Percentiles rank a stretch among this genome's conserved stretches.
These are phyloP conservation scores for Pleurotus citrinopileatus DNA, from an alignment of 768 basidiomycete genomes.

Conservation along the genomic window DNA sequence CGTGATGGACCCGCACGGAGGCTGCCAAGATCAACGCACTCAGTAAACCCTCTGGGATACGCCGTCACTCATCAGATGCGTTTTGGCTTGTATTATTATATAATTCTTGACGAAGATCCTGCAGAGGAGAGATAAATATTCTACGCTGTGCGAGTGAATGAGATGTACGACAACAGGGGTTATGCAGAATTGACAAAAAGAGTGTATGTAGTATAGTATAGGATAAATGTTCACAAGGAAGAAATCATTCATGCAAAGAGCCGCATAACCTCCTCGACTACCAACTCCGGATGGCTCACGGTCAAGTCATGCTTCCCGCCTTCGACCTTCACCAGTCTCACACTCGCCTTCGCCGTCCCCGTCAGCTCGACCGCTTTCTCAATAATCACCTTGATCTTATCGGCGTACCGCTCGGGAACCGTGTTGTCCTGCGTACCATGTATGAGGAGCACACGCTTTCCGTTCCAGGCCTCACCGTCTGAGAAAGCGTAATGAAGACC, in stretches of 20 bases:
- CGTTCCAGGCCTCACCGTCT: conserved; percentile 42
- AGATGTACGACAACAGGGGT: too few species aligned
- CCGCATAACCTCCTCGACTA: conserved; percentile 29
- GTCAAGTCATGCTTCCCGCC: conserved; percentile 55
- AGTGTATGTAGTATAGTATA: too few species aligned
- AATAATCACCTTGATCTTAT: conserved; percentile 28
- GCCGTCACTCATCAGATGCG: too few species aligned
- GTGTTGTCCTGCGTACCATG: conserved; percentile 61
- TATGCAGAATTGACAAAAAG: too few species aligned
- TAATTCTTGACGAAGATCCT: too few species aligned
- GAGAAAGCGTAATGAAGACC: conserved; percentile 55
- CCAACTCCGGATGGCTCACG: conserved; percentile 36
- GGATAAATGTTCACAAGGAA: not conserved
- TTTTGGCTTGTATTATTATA: too few species aligned
- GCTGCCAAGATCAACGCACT: too few species aligned
- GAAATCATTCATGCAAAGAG: conserved; percentile 23
- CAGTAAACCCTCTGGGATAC: too few species aligned
- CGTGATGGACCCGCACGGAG: too few species aligned
- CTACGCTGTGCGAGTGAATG: too few species aligned
- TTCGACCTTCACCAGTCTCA: conserved; percentile 43
- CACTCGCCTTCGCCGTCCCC: conserved; percentile 7
- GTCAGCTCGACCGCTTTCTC: conserved; percentile 4
- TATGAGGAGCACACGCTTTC: conserved; percentile 44
- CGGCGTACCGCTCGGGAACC: conserved; percentile 53
- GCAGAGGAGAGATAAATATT: too few species aligned